Conservation (phyloP, 352 stramenopile genomes). For the Globisporangium uncinulatum region DNA sequence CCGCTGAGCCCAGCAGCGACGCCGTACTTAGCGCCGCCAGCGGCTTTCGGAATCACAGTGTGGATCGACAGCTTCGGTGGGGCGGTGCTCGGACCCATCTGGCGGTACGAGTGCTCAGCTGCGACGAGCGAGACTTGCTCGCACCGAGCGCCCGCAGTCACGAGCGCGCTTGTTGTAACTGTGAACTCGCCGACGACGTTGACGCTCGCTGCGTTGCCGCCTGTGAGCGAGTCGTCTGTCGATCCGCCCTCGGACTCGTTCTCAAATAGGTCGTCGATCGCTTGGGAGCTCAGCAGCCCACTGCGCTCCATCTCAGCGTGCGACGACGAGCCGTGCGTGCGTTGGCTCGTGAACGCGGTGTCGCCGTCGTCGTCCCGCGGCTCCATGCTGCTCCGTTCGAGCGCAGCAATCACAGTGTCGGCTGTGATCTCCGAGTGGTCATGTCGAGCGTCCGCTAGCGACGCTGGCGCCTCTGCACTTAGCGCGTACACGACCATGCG, state of each 20-base stretch:
- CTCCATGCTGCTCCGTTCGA: conserved; percentile 52
- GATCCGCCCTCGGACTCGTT: conserved; percentile 62
- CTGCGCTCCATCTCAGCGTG: conserved; percentile 27
- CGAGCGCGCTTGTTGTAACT: conserved; percentile 54
- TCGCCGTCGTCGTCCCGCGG: conserved; percentile 16
- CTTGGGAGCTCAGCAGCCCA: conserved; percentile 25
- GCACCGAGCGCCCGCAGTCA: conserved; percentile 53
- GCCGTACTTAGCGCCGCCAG: conserved; percentile 55
- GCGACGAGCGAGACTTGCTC: conserved; percentile 58
- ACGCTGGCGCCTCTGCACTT: conserved; percentile 21
- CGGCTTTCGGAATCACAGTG: conserved; percentile 69
- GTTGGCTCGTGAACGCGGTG: conserved; percentile 18
- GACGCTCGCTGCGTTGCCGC: conserved; percentile 21
- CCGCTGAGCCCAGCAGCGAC: conserved; percentile 49
- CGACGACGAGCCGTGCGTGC: conserved; percentile 48
- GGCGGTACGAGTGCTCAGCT: conserved; percentile 71
- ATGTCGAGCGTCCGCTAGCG: conserved; percentile 30
- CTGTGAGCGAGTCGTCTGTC: conserved; percentile 20
- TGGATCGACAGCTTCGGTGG: conserved; percentile 74
- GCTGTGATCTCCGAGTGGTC: conserved; percentile 77
- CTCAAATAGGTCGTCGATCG: conserved; percentile 82
- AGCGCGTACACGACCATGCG: conserved; percentile 73
- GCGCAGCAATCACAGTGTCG: conserved; percentile 57
- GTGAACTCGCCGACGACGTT: conserved; percentile 77
- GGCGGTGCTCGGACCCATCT: conserved; percentile 41